These are phyloP conservation scores for Cadophora gregata DNA, from an alignment of 2,329 filamentous ascomycete genomes.

Conservation along the genomic window DNA sequence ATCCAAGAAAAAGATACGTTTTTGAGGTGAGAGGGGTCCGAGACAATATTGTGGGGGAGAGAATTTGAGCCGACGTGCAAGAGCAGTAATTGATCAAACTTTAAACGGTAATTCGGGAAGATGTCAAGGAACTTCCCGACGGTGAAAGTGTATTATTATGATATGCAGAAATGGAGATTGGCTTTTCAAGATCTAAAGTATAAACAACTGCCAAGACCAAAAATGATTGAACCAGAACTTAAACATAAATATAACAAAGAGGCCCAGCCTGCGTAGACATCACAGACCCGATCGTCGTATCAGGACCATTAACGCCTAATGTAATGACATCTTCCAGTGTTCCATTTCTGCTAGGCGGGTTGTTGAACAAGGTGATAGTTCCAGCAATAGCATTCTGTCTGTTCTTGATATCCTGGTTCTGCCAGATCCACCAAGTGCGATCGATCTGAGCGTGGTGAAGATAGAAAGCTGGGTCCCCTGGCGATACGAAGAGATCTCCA, in stretches of 20 bases:
- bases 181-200: constrained; percentile 20
- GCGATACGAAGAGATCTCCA: constrained; percentile 51
- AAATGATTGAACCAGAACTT: neutral
- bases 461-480: constrained; percentile 54
- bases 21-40: neutral
- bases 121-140: neutral
- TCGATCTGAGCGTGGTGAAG: constrained; percentile 55
- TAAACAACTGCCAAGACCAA: constrained; percentile 6
- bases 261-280: constrained; percentile 51
- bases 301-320: constrained; percentile 36
- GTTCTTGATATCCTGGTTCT: constrained; percentile 51
- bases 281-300: constrained; percentile 45
- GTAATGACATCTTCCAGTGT: constrained; percentile 49
- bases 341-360: constrained; percentile 49
- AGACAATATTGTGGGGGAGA: neutral
- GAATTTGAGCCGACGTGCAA: neutral
- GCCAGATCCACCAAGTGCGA: constrained; percentile 56
- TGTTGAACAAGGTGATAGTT: constrained; percentile 51
- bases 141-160: neutral
- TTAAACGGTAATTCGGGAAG: neutral
- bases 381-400: constrained; percentile 42
- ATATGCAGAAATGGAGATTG: neutral
- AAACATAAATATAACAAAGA: constrained; percentile 53
- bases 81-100: neutral
- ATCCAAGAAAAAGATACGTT: neutral